phyloP scores from a whole-genome alignment of 1,284 basidiomycete species.

The Exobasidium cylindrosporum region DNA sequence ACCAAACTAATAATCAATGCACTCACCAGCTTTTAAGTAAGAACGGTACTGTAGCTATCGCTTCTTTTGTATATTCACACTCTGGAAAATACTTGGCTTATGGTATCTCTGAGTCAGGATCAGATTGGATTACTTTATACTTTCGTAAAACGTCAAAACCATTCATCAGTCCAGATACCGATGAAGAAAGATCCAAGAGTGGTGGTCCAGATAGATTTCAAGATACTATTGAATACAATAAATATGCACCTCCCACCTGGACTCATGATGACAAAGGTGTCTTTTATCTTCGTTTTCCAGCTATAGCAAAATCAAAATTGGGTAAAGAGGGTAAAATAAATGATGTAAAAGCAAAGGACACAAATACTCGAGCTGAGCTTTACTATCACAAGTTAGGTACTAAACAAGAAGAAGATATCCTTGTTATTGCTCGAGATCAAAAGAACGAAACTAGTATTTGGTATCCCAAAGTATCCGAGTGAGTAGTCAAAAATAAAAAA shows the following conservation, averaged over 20 bases:
- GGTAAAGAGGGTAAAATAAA: too few species aligned
- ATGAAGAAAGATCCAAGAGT: constrained; percentile 26
- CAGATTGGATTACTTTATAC: constrained; percentile 51
- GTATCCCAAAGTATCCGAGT: too few species aligned
- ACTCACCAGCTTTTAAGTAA: constrained; percentile 23
- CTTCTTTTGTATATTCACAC: constrained; percentile 40
- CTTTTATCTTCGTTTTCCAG: constrained; percentile 51
- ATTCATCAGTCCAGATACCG: constrained; percentile 26
- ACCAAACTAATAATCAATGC: too few species aligned
- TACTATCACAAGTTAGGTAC: constrained; percentile 51
- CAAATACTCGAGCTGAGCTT: constrained; percentile 47
- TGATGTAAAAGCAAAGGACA: constrained; percentile 49
- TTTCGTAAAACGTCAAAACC: constrained; percentile 42
- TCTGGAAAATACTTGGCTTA: constrained; percentile 49
- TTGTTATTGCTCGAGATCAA: constrained; percentile 29
- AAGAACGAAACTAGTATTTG: not conserved
- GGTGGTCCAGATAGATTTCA: constrained; percentile 39
- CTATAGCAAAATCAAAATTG: too few species aligned
- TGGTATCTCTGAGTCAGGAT: constrained; percentile 47
- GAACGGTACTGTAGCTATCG: constrained; percentile 47
- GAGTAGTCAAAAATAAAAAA: too few species aligned
- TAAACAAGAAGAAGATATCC: constrained; percentile 40
- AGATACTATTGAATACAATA: constrained; percentile 45
- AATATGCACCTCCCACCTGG: constrained; percentile 44
- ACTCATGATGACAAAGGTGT: constrained; percentile 50